A percentile compares a stretch with the other conserved stretches of the same genome.
These are phyloP conservation scores for Pinus taeda DNA, from an alignment of 75 land plant genomes.

Conservation along the genomic window DNA sequence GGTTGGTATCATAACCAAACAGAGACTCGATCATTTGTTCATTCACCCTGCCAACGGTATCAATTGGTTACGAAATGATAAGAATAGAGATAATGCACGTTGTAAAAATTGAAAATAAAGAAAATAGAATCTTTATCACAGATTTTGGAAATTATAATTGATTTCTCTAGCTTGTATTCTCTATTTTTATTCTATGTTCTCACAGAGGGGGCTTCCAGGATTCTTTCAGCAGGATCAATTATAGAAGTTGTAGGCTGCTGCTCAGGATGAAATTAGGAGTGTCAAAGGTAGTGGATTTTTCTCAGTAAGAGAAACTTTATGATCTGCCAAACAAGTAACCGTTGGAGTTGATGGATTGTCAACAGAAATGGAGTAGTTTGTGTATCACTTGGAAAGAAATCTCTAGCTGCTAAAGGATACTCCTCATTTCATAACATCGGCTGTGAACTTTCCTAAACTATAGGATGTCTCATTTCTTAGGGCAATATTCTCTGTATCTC, in stretches of 20 bases:
- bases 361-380: too few species aligned
- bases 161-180: background rate
- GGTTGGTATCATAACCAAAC: conserved; percentile 52
- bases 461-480: too few species aligned
- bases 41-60: conserved; percentile 56
- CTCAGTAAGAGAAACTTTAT: background rate
- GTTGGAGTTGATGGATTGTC: background rate
- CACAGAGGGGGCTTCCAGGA: background rate
- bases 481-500: too few species aligned
- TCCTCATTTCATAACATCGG: too few species aligned
- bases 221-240: background rate
- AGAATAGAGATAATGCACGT: background rate
- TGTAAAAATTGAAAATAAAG: conserved; percentile 18
- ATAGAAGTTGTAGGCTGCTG: background rate
- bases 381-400: too few species aligned
- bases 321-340: background rate
- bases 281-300: background rate
- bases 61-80: conserved; percentile 1
- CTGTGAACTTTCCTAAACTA: too few species aligned
- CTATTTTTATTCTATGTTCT: background rate
- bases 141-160: conserved; percentile 20
- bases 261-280: background rate
- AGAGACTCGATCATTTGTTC: conserved; percentile 80
- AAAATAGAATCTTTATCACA: conserved; percentile 18
- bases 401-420: too few species aligned